Conservation (phyloP, 306 rosid genomes). For the Fagus crenata region DNA sequence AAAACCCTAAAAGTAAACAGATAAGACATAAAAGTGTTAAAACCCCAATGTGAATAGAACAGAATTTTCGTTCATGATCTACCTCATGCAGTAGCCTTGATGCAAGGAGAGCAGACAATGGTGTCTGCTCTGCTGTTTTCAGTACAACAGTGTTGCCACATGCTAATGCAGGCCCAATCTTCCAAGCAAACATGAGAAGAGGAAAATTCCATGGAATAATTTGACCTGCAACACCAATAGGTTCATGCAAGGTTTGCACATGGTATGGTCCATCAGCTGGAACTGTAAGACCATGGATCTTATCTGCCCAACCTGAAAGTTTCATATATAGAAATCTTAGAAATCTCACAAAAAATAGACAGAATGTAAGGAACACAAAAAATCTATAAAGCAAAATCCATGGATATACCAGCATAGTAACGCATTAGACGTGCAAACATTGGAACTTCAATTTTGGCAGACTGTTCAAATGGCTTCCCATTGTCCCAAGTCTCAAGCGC, state of each 20-base stretch:
- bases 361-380: neutral
- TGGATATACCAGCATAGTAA: slow-evolving; percentile 73
- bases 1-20: neutral
- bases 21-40: neutral
- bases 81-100: slow-evolving; percentile 79
- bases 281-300: slow-evolving; percentile 86
- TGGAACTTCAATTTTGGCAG: slow-evolving; percentile 65
- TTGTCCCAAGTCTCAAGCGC: slow-evolving; percentile 94
- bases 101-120: slow-evolving; percentile 72
- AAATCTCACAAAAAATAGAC: neutral
- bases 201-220: slow-evolving; percentile 99
- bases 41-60: neutral
- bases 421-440: slow-evolving; percentile 68
- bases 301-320: slow-evolving; percentile 86
- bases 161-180: slow-evolving; percentile 88
- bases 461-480: slow-evolving; percentile 86
- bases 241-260: slow-evolving; percentile 89
- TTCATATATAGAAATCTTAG: slow-evolving; percentile 6
- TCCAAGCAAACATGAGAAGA: slow-evolving; percentile 88
- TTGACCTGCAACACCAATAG: slow-evolving; percentile 93
- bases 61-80: slow-evolving; percentile 15
- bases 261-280: slow-evolving; percentile 80
- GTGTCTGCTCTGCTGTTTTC: slow-evolving; percentile 96
- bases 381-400: neutral
- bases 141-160: slow-evolving; percentile 82